phyloP scores from a whole-genome alignment of 2,329 filamentous ascomycete species.

The Diaporthe caulivora region DNA sequence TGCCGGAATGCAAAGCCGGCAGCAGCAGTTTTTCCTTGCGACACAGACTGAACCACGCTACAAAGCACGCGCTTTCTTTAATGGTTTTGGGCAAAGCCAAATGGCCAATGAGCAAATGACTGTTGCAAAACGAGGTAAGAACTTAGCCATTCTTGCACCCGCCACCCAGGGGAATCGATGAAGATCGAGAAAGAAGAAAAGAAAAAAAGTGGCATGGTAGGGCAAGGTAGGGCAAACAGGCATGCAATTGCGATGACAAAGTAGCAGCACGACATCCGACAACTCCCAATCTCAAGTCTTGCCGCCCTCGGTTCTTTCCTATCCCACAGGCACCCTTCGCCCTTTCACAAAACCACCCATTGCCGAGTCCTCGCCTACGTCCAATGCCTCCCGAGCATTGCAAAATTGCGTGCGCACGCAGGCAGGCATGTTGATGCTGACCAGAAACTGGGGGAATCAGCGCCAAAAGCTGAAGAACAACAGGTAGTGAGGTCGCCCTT shows the following conservation, averaged over 20 bases:
- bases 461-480: neutral
- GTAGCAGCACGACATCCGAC: slow-evolving; percentile 11
- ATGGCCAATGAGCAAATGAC: neutral
- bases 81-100: neutral
- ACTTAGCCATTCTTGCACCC: neutral
- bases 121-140: neutral
- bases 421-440: neutral
- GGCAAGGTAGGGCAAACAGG: neutral
- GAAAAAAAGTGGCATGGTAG: neutral
- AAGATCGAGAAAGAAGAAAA: neutral
- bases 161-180: slow-evolving; percentile 1
- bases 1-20: slow-evolving; percentile 8
- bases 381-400: neutral
- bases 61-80: slow-evolving; percentile 13
- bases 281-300: slow-evolving; percentile 7
- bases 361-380: neutral
- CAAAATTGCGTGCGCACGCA: neutral
- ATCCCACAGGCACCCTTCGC: neutral
- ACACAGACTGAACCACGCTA: slow-evolving; percentile 3
- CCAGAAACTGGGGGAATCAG: neutral
- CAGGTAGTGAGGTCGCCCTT: neutral
- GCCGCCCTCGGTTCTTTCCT: slow-evolving; percentile 1
- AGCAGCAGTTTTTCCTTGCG: slow-evolving; percentile 1
- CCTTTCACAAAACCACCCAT: neutral
- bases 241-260: slow-evolving; percentile 20